A percentile compares a stretch with the other conserved stretches of the same genome.
These are phyloP conservation scores for Brassica rapa DNA, from an alignment of 345 rosid genomes.

Conservation along the genomic window DNA sequence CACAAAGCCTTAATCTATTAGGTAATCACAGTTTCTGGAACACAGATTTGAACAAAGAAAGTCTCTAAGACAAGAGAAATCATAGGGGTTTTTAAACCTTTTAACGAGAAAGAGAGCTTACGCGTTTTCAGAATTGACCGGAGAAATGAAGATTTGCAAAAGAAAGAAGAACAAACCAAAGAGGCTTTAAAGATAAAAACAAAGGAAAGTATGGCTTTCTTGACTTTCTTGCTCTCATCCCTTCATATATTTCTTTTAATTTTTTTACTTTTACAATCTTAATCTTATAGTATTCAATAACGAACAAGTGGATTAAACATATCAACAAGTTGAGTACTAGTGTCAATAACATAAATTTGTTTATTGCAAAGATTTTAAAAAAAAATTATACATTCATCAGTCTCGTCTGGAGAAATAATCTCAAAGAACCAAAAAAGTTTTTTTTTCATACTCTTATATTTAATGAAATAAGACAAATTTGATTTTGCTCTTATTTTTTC, in stretches of 20 bases:
- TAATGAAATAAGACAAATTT: no score
- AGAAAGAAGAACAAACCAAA: background rate
- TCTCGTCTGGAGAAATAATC: no score
- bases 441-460: no score
- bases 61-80: background rate
- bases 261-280: background rate
- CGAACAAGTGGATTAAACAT: background rate
- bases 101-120: background rate
- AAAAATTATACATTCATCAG: background rate
- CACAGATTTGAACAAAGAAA: background rate
- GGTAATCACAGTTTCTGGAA: background rate
- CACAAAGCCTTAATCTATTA: background rate
- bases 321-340: background rate
- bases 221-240: constrained; percentile 3
- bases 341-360: background rate
- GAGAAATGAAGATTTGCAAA: background rate
- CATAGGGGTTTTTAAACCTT: background rate
- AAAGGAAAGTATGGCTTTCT: background rate
- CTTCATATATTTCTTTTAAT: background rate
- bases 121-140: background rate
- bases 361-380: background rate
- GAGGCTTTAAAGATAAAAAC: background rate
- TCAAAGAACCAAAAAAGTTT: no score
- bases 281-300: background rate
- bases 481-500: no score